Base-by-base conservation (phyloP, 352 stramenopile genomes). In the Pythium monospermum region DNA sequence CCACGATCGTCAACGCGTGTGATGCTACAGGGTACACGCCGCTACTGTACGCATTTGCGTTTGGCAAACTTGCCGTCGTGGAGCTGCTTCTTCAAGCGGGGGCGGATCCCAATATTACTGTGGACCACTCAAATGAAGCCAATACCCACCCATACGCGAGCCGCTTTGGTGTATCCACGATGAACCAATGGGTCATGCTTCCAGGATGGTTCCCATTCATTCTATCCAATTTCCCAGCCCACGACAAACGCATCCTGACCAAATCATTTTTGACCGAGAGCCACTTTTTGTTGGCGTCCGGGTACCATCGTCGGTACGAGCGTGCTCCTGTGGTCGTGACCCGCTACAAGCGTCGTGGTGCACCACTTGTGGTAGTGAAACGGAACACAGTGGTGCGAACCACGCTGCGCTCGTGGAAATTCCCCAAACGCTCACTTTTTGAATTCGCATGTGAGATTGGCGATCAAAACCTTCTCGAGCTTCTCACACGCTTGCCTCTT, bases 171-270 rank as follows among this genome's bases (percentile, higher is more conserved):
- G 73, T 87, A n/a, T 52, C 54, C 18, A 63, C 55, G 10, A 49
- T 90, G 0, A 41, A 77, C 22, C 46, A 75, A 21, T 83, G 66
- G 66, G 83, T 83, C 37, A 72, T 67, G 4, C 57, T 86, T 10
- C 79, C 79, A 18, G 79, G 79, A 4, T 87, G 76, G 79, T 73
- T 79, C 30, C 62, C 71, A 0, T 77, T 65, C 41, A 59, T 58
- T 18, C 59, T 55, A 8, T 69, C 49, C 8, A 25, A 43, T 10
- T 53, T 73, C 10, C 53, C 57, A 6, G 19, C 19, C 6, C 31
- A 43, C 23, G 49, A 74, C 28, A 83, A 81, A 31, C 6, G 39
- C 16, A 39, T 42, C n/a, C n/a, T 83, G 8, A 66, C 69, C 4
- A 22, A 8, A 4, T n/a, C 53, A 2, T 30, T 45, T 13, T 50